Conservation (phyloP, 768 basidiomycete genomes). For the Leccinum longicurvipes region DNA sequence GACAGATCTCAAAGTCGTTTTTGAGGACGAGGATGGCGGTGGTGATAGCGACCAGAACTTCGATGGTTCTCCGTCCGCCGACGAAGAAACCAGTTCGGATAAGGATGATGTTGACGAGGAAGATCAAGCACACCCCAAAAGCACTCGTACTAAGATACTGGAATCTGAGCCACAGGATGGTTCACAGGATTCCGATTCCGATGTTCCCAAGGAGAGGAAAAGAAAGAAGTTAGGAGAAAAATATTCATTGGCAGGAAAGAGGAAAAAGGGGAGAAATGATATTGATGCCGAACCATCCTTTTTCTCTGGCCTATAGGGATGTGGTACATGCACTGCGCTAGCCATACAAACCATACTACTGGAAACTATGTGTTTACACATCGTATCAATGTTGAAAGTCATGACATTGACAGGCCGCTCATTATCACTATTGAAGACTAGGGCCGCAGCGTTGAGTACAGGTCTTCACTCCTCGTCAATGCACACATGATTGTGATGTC, state of each 20-base stretch:
- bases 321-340: not conserved
- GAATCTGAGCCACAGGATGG: conserved; percentile 23
- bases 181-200: conserved; percentile 25
- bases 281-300: conserved; percentile 59
- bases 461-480: not conserved
- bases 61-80: conserved; percentile 22
- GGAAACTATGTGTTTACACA: not conserved
- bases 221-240: conserved; percentile 56
- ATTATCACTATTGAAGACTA: not conserved
- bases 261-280: conserved; percentile 59
- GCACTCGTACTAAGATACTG: not conserved
- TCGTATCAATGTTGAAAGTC: not conserved
- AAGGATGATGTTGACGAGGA: conserved; percentile 8
- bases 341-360: not conserved
- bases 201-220: conserved; percentile 40
- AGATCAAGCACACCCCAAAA: conserved; percentile 11
- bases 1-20: conserved; percentile 79
- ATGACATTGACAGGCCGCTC: not conserved
- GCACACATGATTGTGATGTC: not conserved
- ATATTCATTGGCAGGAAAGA: conserved; percentile 45
- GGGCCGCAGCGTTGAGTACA: not conserved
- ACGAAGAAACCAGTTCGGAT: conserved; percentile 20
- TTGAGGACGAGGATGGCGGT: conserved; percentile 41
- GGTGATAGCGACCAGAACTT: conserved; percentile 21
- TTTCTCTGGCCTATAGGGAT: conserved; percentile 56